Evolutionary conservation across 2,329 filamentous ascomycete species (phyloP).

Genomic region (Diaporthe vexans): DNA sequence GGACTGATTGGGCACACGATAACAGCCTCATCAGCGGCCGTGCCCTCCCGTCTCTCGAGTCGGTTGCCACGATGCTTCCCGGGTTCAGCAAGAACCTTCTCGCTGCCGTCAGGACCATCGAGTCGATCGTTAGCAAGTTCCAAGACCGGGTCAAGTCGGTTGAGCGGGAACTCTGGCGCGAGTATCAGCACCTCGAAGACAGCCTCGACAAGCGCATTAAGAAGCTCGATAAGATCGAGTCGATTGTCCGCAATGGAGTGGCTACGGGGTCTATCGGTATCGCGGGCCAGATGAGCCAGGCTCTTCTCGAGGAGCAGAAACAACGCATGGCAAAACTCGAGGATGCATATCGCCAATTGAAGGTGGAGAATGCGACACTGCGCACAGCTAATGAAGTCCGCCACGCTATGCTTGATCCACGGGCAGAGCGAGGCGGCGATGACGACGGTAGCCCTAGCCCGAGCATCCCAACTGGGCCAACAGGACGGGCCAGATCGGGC

Average conservation of each 20-base stretch:
- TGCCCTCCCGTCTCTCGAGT: conserved; percentile 84
- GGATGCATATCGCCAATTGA: conserved; percentile 73
- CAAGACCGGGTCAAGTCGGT: conserved; percentile 84
- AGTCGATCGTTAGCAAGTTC: conserved; percentile 83
- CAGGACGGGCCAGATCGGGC: conserved; percentile 52
- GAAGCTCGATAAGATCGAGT: conserved; percentile 89
- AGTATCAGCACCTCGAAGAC: conserved; percentile 89
- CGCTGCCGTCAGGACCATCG: conserved; percentile 87
- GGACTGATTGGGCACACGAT: conserved; percentile 90
- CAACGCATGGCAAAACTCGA: conserved; percentile 67
- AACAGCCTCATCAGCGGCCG: conserved; percentile 92
- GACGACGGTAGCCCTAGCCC: conserved; percentile 65
- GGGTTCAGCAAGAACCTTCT: conserved; percentile 93
- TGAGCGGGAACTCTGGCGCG: conserved; percentile 91
- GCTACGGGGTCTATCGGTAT: conserved; percentile 61
- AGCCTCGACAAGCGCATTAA: conserved; percentile 84
- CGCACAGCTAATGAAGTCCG: conserved; percentile 73
- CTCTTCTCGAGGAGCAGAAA: conserved; percentile 56
- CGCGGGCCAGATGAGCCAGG: conserved; percentile 29
- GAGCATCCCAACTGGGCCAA: conserved; percentile 67
- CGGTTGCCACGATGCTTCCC: conserved; percentile 86
- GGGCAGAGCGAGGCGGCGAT: conserved; percentile 47
- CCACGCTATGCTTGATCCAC: conserved; percentile 55
- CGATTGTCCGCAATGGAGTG: conserved; percentile 77
- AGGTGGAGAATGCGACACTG: conserved; percentile 78